These are phyloP conservation scores for Jamesozyma spencerorum DNA, from an alignment of 805 yeast species.

Conservation along the genomic window DNA sequence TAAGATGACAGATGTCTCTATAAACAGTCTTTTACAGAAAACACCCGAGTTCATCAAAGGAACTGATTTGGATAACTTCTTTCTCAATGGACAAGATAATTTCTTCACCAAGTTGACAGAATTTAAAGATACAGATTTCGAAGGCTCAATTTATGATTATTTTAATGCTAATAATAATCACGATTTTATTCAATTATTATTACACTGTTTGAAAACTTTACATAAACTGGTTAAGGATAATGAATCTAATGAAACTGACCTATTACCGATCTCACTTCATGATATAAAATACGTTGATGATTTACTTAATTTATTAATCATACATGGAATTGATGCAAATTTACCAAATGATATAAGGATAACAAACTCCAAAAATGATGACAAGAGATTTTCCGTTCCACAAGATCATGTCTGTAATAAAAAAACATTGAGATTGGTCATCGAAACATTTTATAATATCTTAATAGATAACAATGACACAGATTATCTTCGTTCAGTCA, in stretches of 20 bases:
- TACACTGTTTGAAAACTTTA: conserved; percentile 10
- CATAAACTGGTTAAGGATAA: conserved; percentile 8
- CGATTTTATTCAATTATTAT: conserved; percentile 15
- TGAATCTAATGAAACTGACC: conserved; percentile 12
- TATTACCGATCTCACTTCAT: conserved; percentile 63
- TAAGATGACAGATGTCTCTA: no score
- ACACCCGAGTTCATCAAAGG: conserved; percentile 27
- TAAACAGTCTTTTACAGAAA: conserved; percentile 6
- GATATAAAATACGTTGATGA: conserved; percentile 71
- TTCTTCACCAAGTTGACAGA: conserved; percentile 10
- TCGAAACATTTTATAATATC: conserved; percentile 17
- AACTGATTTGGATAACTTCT: conserved; percentile 29
- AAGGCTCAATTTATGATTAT: conserved; percentile 8
- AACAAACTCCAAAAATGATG: conserved; percentile 36
- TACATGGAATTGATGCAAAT: conserved; percentile 64
- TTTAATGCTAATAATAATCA: conserved; percentile 11
- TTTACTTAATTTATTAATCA: conserved; percentile 52
- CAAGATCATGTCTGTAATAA: conserved; percentile 8
- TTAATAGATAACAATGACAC: conserved; percentile 13
- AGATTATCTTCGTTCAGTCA: conserved; percentile 30
- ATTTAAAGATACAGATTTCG: neutral
- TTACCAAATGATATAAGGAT: conserved; percentile 50
- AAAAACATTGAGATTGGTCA: conserved; percentile 10
- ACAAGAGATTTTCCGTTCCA: conserved; percentile 17
- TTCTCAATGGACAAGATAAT: conserved; percentile 14